Percentiles rank a stretch among this genome's conserved stretches.
These are phyloP conservation scores for Trebouxia gelatinosa DNA, from an alignment of 163 green algal genomes.

Conservation along the genomic window DNA sequence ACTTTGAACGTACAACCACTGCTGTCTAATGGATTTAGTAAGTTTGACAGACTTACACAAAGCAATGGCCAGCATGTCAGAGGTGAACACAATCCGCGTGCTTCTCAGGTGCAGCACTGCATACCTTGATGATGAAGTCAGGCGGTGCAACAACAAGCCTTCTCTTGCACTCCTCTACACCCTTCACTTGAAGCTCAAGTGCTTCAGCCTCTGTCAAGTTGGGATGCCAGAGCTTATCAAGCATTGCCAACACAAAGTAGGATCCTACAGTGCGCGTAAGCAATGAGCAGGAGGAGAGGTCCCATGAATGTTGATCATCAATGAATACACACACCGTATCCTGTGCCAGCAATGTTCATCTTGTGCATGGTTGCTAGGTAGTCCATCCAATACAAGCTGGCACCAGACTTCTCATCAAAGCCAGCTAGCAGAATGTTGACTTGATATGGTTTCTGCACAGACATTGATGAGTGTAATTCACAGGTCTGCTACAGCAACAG, in stretches of 20 bases:
- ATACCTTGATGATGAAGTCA: constrained; percentile 94
- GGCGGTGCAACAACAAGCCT: constrained; percentile 85
- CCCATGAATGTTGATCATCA: too few species aligned
- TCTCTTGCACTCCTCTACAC: constrained; percentile 78
- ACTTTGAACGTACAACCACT: too few species aligned
- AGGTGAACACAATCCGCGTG: not conserved
- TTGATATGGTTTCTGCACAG: constrained; percentile 85
- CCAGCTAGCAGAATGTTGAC: constrained; percentile 94
- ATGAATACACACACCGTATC: constrained; percentile 80
- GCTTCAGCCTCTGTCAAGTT: constrained; percentile 88
- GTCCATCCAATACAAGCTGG: constrained; percentile 96
- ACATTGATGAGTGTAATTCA: not conserved
- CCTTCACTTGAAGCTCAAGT: constrained; percentile 86
- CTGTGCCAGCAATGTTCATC: constrained; percentile 93
- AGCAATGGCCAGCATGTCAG: too few species aligned
- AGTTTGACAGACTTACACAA: too few species aligned
- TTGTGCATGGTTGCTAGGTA: constrained; percentile 97
- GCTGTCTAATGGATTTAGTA: too few species aligned
- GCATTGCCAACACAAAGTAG: constrained; percentile 90
- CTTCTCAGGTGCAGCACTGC: constrained; percentile 36
- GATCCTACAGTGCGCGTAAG: constrained; percentile 53
- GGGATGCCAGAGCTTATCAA: constrained; percentile 88
- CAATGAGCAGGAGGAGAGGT: not conserved
- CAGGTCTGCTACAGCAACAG: not conserved
- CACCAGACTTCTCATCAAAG: constrained; percentile 78